Evolutionary conservation across 441 rosid genomes (phyloP), one percentile per base, ranked within the genome.

Genomic region (Erodium chrysanthum): DNA sequence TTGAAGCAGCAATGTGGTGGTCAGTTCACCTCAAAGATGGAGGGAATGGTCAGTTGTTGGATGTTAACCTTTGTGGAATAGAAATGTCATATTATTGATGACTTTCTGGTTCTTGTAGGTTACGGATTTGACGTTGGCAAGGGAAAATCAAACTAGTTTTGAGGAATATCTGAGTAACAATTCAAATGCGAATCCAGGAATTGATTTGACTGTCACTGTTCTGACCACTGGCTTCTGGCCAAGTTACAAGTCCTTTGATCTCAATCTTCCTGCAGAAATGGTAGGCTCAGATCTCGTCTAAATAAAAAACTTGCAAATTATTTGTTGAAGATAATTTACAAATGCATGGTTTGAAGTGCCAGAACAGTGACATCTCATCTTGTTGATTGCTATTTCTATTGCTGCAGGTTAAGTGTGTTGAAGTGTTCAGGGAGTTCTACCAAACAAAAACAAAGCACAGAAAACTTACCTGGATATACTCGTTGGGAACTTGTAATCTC

Each of bases 191-290:
- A 84, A 80, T 84, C 95, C 92, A 22, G 98, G 96, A 62, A 85
- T 95, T 73, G 98, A 92, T 71, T 81, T 92, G 70, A 76, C 93
- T 0, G 98, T 95, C 23, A 91, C 92, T 74, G 97, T 95, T 77
- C 92, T 95, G 17, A 95, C 99, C 15, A 88, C 98, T 64, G 96
- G 98, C 44, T 90, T 87, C 75, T 95, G 99, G 99, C 98, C 99
- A 37, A 95, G 93, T 78, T 92, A 95, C 76, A 95, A 92, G 70
- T 88, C 99, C 33, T 88, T 86, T 71, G 93, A 95, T 82, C 82
- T 88, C 42, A 95, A 85, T 59, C 93, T 95, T 23, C 98, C 99
- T 4, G 80, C 83, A 27, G 99, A 92, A 82, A 92, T 95, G 98
- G 99, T 92, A 81, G 37, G 67, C 35, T 63, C 15, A 62, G 42